Evolutionary conservation across 2,329 filamentous ascomycete genomes (phyloP).

Genomic region (Claviceps citrina): DNA sequence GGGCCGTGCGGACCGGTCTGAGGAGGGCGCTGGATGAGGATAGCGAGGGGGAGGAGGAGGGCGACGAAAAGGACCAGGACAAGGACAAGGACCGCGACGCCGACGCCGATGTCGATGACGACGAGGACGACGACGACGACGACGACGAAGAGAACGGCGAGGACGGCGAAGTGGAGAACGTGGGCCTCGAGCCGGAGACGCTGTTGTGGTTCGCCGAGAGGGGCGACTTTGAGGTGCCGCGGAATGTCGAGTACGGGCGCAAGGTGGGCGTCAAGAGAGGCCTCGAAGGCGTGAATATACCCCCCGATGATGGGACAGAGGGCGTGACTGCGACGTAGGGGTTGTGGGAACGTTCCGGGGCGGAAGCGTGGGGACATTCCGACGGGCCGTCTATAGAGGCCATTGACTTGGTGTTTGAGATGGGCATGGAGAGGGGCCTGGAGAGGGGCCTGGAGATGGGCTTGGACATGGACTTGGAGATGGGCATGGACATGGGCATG

Average conservation of each 20-base stretch:
- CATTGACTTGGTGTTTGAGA: too few species aligned
- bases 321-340: constrained; percentile 8
- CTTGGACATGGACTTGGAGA: too few species aligned
- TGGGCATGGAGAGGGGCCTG: too few species aligned
- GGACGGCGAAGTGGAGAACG: constrained; percentile 13
- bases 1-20: constrained; percentile 59
- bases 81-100: constrained; percentile 20
- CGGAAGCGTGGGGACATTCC: too few species aligned
- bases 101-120: constrained; percentile 14
- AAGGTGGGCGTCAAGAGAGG: constrained; percentile 19
- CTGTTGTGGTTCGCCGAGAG: constrained; percentile 30
- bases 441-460: too few species aligned
- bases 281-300: constrained; percentile 21
- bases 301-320: constrained; percentile 11
- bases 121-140: constrained; percentile 8
- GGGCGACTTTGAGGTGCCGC: constrained; percentile 30
- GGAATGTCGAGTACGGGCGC: constrained; percentile 28
- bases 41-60: constrained; percentile 41
- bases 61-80: constrained; percentile 42
- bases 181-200: constrained; percentile 29
- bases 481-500: too few species aligned
- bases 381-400: too few species aligned
- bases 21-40: constrained; percentile 37
- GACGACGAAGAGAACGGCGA: neutral
- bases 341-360: too few species aligned